phyloP scores from a whole-genome alignment of 2,329 filamentous ascomycete genomes.

The Penicillium sp. region DNA sequence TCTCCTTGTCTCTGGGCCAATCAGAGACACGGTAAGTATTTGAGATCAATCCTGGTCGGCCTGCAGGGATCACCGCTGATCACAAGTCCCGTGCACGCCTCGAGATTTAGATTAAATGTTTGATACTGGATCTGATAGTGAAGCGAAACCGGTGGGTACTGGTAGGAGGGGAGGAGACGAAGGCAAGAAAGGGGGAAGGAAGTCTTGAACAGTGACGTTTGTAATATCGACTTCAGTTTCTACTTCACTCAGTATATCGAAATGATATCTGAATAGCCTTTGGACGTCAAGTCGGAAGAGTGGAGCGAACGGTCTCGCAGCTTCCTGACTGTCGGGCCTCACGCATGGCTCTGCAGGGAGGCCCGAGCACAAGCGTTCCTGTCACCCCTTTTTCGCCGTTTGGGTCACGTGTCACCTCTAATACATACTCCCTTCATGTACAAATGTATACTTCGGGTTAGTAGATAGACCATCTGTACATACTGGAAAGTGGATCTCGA shows the following conservation, averaged over 20 bases:
- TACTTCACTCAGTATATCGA: neutral
- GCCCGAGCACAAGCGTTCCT: slow-evolving; percentile 21
- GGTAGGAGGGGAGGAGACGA: neutral
- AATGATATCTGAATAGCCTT: neutral
- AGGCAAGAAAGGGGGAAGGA: neutral
- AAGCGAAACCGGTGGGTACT: neutral
- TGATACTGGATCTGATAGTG: slow-evolving; percentile 2
- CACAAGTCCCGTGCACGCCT: slow-evolving; percentile 21
- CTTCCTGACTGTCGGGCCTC: slow-evolving; percentile 40
- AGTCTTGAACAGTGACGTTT: no score
- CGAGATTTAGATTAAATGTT: slow-evolving; percentile 15
- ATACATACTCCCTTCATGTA: no score
- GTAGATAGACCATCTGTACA: no score
- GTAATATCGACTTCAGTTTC: neutral
- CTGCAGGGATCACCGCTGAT: slow-evolving; percentile 32
- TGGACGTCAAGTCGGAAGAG: slow-evolving; percentile 7
- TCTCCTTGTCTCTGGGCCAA: slow-evolving; percentile 26
- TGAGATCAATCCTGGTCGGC: slow-evolving; percentile 36
- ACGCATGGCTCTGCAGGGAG: slow-evolving; percentile 26
- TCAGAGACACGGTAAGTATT: slow-evolving; percentile 34
- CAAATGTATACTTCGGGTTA: neutral
- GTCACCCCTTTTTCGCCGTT: slow-evolving; percentile 4
- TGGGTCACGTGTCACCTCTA: slow-evolving; percentile 16
- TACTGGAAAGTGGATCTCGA: no score
- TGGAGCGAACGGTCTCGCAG: slow-evolving; percentile 41